Evolutionary conservation across 305 asterid genomes (phyloP).

Genomic region (Plantago rigida): DNA sequence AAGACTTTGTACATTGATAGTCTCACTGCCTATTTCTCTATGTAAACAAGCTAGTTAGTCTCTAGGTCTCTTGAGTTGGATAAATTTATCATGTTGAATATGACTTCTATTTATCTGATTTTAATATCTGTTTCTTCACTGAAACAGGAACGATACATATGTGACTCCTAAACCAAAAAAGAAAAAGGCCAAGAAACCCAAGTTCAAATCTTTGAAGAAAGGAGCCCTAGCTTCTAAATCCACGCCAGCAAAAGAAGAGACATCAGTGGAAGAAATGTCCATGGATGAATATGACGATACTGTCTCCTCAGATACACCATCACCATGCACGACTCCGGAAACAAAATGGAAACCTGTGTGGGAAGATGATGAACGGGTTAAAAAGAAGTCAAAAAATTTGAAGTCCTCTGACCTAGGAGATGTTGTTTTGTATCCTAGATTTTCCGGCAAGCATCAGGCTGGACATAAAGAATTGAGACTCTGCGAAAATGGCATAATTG

Average conservation of each 20-base stretch:
- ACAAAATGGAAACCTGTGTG: slow-evolving; percentile 54
- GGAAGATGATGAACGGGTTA: slow-evolving; percentile 48
- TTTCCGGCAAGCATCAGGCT: slow-evolving; percentile 41
- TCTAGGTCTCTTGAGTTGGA: not conserved
- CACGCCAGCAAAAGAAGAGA: slow-evolving; percentile 45
- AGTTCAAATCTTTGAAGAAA: slow-evolving; percentile 91
- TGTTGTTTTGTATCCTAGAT: slow-evolving; percentile 35
- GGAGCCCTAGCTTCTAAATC: slow-evolving; percentile 62
- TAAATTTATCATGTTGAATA: not conserved
- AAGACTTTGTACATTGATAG: not conserved
- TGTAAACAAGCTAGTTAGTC: not conserved
- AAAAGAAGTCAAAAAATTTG: slow-evolving; percentile 58
- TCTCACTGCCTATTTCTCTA: not conserved
- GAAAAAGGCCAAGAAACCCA: slow-evolving; percentile 78
- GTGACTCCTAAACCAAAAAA: slow-evolving; percentile 54
- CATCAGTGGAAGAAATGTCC: slow-evolving; percentile 52
- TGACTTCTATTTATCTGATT: not conserved
- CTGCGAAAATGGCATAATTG: slow-evolving; percentile 43
- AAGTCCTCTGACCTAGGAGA: slow-evolving; percentile 41
- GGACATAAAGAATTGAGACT: slow-evolving; percentile 42
- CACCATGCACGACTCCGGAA: slow-evolving; percentile 47
- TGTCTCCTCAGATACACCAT: slow-evolving; percentile 49
- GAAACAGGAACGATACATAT: slow-evolving; percentile 47
- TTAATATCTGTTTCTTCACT: slow-evolving; percentile 19
- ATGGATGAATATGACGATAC: slow-evolving; percentile 62